Evolutionary conservation across 139 green algal genomes (phyloP).

Genomic region (Nannochloris sp.): DNA sequence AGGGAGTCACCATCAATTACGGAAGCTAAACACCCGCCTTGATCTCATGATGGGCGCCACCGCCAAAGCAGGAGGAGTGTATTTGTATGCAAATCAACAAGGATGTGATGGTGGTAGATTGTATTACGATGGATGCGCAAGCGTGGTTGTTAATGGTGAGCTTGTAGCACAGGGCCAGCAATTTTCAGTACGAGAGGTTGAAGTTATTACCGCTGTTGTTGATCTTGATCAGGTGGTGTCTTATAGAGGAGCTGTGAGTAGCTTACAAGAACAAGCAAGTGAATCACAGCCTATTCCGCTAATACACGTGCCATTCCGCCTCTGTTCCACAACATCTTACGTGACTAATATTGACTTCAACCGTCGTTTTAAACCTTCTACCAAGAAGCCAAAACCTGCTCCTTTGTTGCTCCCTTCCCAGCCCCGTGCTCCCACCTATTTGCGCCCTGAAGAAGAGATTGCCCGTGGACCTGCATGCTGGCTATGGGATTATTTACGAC

Average conservation of each 20-base stretch:
- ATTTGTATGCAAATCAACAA: slow-evolving; percentile 96
- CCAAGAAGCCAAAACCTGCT: neutral
- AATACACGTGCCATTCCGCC: slow-evolving; percentile 46
- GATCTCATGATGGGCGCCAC: slow-evolving; percentile 81
- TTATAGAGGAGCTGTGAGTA: slow-evolving; percentile 50
- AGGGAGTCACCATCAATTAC: slow-evolving; percentile 87
- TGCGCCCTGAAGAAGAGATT: slow-evolving; percentile 86
- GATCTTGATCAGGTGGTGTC: slow-evolving; percentile 87
- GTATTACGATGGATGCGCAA: slow-evolving; percentile 90
- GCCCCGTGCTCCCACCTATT: slow-evolving; percentile 14
- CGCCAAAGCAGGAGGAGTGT: slow-evolving; percentile 85
- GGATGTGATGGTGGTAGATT: slow-evolving; percentile 93
- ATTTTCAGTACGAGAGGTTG: slow-evolving; percentile 68
- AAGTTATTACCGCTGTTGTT: slow-evolving; percentile 80
- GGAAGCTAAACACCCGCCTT: slow-evolving; percentile 55
- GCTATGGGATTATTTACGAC: slow-evolving; percentile 95
- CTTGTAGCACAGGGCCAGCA: slow-evolving; percentile 74
- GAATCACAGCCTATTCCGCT: slow-evolving; percentile 17
- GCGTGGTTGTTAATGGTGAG: slow-evolving; percentile 82
- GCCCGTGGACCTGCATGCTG: slow-evolving; percentile 87
- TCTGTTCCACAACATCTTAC: slow-evolving; percentile 4
- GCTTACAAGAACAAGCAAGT: slow-evolving; percentile 70
- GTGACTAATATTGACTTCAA: neutral
- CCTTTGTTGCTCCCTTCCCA: slow-evolving; percentile 4
- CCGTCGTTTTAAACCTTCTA: neutral